Evolutionary conservation across 768 basidiomycete genomes (phyloP).

Genomic region (Pleurotus djamor): DNA sequence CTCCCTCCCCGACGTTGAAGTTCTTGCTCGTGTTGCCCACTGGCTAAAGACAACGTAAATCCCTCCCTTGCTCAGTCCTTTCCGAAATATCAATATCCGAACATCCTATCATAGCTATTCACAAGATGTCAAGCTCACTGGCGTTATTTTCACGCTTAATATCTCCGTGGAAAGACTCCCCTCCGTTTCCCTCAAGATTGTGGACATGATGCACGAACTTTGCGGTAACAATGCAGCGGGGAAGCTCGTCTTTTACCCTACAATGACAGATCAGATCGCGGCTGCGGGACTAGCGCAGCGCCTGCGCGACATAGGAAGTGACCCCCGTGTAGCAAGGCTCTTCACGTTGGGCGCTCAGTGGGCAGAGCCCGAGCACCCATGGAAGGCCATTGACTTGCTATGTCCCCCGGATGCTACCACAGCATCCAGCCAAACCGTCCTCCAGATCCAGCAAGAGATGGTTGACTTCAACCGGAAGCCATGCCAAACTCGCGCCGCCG

Average conservation of each 20-base stretch:
- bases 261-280: slow-evolving; percentile 29
- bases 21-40: slow-evolving; percentile 18
- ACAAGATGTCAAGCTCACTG: slow-evolving; percentile 16
- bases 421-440: not conserved
- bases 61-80: not conserved
- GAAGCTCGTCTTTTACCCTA: slow-evolving; percentile 32
- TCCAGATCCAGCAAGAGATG: slow-evolving; percentile 9
- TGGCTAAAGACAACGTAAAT: slow-evolving; percentile 20
- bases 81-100: not conserved
- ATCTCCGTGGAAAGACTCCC: slow-evolving; percentile 29
- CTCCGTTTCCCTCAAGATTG: slow-evolving; percentile 20
- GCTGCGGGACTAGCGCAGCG: slow-evolving; percentile 21
- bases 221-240: slow-evolving; percentile 26
- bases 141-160: slow-evolving; percentile 28
- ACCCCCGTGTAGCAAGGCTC: slow-evolving; percentile 3
- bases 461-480: not conserved
- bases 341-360: not conserved
- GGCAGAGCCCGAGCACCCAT: not conserved
- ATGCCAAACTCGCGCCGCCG: not conserved
- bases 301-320: slow-evolving; percentile 12
- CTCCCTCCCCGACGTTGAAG: slow-evolving; percentile 15
- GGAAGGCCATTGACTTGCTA: not conserved
- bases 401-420: not conserved
- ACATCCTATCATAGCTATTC: not conserved
- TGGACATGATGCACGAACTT: slow-evolving; percentile 27